A percentile compares a stretch with the other conserved stretches of the same genome.
Conservation (phyloP, 345 rosid genomes). For the Cardamine occulta region DNA sequence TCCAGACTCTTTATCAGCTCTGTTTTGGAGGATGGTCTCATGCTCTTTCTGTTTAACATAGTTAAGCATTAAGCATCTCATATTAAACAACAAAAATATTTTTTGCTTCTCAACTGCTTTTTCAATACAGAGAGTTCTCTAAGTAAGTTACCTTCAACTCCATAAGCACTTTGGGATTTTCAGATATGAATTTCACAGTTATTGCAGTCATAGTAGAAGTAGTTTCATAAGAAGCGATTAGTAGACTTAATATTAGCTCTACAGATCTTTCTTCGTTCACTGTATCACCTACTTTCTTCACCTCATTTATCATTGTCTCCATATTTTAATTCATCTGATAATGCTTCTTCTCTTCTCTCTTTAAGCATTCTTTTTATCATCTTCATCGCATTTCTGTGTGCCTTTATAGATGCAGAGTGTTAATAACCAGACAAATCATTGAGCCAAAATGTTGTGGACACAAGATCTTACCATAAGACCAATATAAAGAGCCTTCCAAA, state of each 20-base stretch:
- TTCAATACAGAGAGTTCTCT: neutral
- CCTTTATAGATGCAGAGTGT: slow-evolving; percentile 29
- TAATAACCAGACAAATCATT: neutral
- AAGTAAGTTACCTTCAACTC: slow-evolving; percentile 32
- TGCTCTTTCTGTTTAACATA: slow-evolving; percentile 49
- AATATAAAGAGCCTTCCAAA: slow-evolving; percentile 46
- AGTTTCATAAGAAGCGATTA: slow-evolving; percentile 48
- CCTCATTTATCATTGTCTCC: slow-evolving; percentile 38
- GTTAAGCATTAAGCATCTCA: slow-evolving; percentile 6
- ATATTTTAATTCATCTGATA: neutral
- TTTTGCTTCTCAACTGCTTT: neutral
- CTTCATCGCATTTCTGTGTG: slow-evolving; percentile 32
- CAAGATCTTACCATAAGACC: slow-evolving; percentile 41
- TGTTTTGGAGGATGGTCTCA: slow-evolving; percentile 37
- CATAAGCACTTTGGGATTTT: slow-evolving; percentile 40
- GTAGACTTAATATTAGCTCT: slow-evolving; percentile 39
- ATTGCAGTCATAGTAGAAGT: slow-evolving; percentile 44
- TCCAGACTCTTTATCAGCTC: slow-evolving; percentile 25
- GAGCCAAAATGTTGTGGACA: neutral
- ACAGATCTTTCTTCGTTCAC: slow-evolving; percentile 32
- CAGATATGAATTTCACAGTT: slow-evolving; percentile 39
- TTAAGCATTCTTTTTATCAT: slow-evolving; percentile 35
- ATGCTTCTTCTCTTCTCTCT: slow-evolving; percentile 38
- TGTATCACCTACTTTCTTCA: slow-evolving; percentile 33
- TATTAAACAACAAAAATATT: neutral